A percentile compares a stretch with the other conserved stretches of the same genome.
Conservation (phyloP, 371 early-diverging fungal species). For the Rhizopus delemar region DNA sequence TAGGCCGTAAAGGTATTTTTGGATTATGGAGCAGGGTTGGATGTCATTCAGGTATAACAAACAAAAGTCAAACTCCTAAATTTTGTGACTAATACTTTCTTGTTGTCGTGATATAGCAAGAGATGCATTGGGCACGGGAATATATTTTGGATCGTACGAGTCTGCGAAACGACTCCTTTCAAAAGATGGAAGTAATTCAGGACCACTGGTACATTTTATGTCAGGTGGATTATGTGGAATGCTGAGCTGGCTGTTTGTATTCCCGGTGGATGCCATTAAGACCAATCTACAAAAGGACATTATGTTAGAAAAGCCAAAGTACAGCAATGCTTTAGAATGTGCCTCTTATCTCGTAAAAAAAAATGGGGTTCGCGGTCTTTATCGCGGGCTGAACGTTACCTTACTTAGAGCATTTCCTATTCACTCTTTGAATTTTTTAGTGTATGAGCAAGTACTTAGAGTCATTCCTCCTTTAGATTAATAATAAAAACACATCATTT, state of each 20-base stretch:
- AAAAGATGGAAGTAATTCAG: slow-evolving; percentile 22
- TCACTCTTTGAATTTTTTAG: slow-evolving; percentile 79
- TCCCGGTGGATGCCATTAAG: slow-evolving; percentile 79
- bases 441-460: slow-evolving; percentile 70
- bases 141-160: slow-evolving; percentile 80
- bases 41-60: slow-evolving; percentile 40
- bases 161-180: slow-evolving; percentile 64
- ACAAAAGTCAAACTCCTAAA: not conserved
- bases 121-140: slow-evolving; percentile 73
- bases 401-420: slow-evolving; percentile 80
- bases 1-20: slow-evolving; percentile 41
- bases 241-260: slow-evolving; percentile 76
- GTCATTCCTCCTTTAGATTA: slow-evolving; percentile 26
- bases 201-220: slow-evolving; percentile 69
- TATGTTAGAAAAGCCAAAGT: slow-evolving; percentile 50
- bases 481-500: not conserved
- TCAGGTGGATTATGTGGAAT: slow-evolving; percentile 80
- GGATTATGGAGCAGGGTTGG: slow-evolving; percentile 49
- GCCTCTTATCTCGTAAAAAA: slow-evolving; percentile 51
- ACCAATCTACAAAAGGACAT: slow-evolving; percentile 75
- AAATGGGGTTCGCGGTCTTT: slow-evolving; percentile 64
- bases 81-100: not conserved
- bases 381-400: slow-evolving; percentile 75
- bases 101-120: slow-evolving; percentile 32
- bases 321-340: slow-evolving; percentile 55